A percentile compares a stretch with the other conserved stretches of the same genome.
These are phyloP conservation scores for Petrea volubilis DNA, from an alignment of 257 asterid genomes.

Conservation along the genomic window DNA sequence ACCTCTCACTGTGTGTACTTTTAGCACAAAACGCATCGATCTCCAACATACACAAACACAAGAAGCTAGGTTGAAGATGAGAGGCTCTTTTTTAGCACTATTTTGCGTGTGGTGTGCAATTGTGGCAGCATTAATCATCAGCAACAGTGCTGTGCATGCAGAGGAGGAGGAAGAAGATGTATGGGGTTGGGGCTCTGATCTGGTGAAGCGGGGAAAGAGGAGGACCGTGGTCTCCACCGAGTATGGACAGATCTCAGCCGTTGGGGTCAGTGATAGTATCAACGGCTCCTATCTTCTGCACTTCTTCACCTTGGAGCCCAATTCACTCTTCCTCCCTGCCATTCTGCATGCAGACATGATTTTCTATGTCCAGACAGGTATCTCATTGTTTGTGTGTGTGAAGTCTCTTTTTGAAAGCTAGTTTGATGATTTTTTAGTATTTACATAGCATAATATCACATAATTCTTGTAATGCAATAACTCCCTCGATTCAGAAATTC, in stretches of 20 bases:
- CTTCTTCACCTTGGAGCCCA: constrained; percentile 84
- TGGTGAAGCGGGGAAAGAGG: constrained; percentile 51
- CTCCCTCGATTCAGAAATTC: no score
- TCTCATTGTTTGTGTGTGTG: background rate
- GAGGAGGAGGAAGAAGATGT: constrained; percentile 15
- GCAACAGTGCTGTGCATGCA: background rate
- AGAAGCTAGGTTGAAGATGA: background rate
- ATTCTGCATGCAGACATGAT: constrained; percentile 73
- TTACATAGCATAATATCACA: no score
- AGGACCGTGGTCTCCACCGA: constrained; percentile 43
- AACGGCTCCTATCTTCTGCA: constrained; percentile 59
- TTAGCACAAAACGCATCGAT: background rate
- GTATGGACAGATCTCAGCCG: constrained; percentile 67
- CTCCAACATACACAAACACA: background rate
- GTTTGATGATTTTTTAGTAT: no score
- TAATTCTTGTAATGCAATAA: no score
- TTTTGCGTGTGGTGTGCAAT: background rate
- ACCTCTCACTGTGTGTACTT: constrained; percentile 3
- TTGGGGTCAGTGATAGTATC: constrained; percentile 29
- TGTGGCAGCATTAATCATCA: background rate
- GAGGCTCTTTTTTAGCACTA: background rate
- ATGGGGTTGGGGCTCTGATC: constrained; percentile 23
- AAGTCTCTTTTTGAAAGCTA: no score
- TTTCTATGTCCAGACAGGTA: constrained; percentile 89
- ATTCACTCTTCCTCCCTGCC: constrained; percentile 75